phyloP scores from a whole-genome alignment of 768 basidiomycete species.

The Suillus ampliporus region DNA sequence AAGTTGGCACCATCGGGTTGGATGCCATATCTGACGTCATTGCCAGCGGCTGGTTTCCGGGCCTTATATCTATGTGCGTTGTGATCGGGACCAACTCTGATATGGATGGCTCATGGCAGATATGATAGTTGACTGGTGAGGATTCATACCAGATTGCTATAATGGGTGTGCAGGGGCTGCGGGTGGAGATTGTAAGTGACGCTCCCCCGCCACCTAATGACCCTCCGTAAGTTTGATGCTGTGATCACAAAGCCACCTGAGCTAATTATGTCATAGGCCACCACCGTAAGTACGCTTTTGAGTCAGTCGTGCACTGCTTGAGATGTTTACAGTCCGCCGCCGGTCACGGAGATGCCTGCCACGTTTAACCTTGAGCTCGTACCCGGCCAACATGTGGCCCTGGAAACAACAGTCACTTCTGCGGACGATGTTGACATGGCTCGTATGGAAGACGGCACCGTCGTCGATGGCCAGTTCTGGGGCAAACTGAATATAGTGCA shows the following conservation, averaged over 20 bases:
- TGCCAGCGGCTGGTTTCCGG: constrained; percentile 77
- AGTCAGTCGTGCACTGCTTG: constrained; percentile 20
- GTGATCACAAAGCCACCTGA: constrained; percentile 4
- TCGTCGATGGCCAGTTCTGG: constrained; percentile 87
- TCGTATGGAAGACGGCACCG: constrained; percentile 86
- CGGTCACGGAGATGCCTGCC: constrained; percentile 86
- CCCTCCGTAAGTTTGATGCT: constrained; percentile 65
- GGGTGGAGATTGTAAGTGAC: constrained; percentile 87
- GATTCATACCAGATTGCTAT: constrained; percentile 91
- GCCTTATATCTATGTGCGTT: constrained; percentile 79
- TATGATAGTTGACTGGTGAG: constrained; percentile 72
- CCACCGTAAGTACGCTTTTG: constrained; percentile 51
- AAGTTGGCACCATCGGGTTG: constrained; percentile 36
- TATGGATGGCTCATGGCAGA: constrained; percentile 27
- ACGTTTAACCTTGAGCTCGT: constrained; percentile 81
- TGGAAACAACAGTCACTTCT: constrained; percentile 80
- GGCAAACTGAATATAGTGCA: constrained; percentile 87
- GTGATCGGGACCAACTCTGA: constrained; percentile 21
- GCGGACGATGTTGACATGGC: constrained; percentile 89
- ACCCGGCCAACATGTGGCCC: constrained; percentile 79
- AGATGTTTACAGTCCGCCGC: constrained; percentile 54
- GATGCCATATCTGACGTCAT: constrained; percentile 28
- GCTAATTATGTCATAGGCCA: constrained; percentile 38
- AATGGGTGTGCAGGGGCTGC: constrained; percentile 79
- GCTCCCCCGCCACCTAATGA: constrained; percentile 85